Conservation (phyloP, 2,329 filamentous ascomycete species). For the Botrytis cinerea region DNA sequence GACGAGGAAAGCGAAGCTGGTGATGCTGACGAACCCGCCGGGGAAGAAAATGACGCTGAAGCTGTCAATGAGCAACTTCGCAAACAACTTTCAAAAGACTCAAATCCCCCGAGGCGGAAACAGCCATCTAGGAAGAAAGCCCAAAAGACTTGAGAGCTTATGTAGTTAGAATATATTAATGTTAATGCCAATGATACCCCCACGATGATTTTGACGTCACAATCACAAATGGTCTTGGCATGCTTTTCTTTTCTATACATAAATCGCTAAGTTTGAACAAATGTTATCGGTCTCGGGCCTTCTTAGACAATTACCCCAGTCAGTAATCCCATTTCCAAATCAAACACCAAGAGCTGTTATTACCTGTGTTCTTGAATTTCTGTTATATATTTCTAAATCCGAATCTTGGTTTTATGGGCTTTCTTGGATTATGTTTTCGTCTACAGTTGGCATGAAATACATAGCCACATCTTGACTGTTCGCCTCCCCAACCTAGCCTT, state of each 20-base stretch:
- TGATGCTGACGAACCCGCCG: constrained; percentile 35
- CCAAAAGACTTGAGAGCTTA: constrained; percentile 31
- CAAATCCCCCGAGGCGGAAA: constrained; percentile 29
- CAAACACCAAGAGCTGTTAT: neutral
- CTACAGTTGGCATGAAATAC: neutral
- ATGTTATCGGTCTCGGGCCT: neutral
- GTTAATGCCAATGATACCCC: constrained; percentile 17
- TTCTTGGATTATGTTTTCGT: neutral
- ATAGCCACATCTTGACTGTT: neutral
- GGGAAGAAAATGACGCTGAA: constrained; percentile 35
- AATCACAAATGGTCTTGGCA: neutral
- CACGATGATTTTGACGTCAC: neutral
- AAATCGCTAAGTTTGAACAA: neutral
- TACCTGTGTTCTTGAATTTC: neutral
- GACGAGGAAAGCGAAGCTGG: constrained; percentile 48
- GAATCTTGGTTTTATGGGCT: neutral
- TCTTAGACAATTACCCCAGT: neutral
- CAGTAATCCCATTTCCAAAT: neutral
- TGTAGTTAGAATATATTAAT: constrained; percentile 15
- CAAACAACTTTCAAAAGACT: constrained; percentile 37
- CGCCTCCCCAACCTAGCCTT: neutral
- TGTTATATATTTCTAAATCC: neutral
- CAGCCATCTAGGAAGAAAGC: constrained; percentile 40
- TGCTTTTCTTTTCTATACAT: neutral
- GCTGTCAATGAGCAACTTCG: constrained; percentile 40